Percentiles rank a stretch among this genome's conserved stretches.
These are phyloP conservation scores for Scutellaria minor DNA, from an alignment of 257 asterid species.

Conservation along the genomic window DNA sequence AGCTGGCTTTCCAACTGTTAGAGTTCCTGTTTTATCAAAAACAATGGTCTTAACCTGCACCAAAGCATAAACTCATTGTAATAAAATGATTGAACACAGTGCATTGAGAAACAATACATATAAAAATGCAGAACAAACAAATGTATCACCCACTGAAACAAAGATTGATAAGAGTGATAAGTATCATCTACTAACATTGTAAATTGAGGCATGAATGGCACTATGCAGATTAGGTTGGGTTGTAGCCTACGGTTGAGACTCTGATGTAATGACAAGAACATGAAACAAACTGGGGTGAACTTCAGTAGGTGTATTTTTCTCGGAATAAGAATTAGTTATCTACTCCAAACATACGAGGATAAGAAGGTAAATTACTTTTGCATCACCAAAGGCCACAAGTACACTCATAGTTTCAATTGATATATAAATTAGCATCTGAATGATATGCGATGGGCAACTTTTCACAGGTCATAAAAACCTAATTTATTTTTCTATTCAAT, in stretches of 20 bases:
- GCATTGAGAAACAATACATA: slow-evolving; percentile 6
- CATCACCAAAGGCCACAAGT: slow-evolving; percentile 13
- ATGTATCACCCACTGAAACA: neutral
- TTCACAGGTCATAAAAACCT: neutral
- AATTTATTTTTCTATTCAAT: slow-evolving; percentile 5
- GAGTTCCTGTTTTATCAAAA: slow-evolving; percentile 93
- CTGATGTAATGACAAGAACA: slow-evolving; percentile 11
- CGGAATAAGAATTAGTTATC: slow-evolving; percentile 11
- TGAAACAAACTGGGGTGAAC: neutral
- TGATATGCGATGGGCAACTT: slow-evolving; percentile 18
- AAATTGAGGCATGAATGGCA: neutral
- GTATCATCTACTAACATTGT: neutral
- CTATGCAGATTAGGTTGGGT: slow-evolving; percentile 21
- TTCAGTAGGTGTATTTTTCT: neutral
- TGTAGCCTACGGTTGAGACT: slow-evolving; percentile 9
- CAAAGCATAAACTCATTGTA: slow-evolving; percentile 23
- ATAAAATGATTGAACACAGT: neutral
- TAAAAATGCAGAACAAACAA: slow-evolving; percentile 23
- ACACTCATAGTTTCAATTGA: slow-evolving; percentile 18
- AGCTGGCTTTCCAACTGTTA: slow-evolving; percentile 89
- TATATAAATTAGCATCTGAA: neutral
- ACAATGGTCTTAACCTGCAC: slow-evolving; percentile 79
- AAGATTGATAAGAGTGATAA: neutral
- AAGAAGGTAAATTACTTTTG: neutral
- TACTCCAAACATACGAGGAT: neutral